Evolutionary conservation across 176 grass and related monocot genomes (phyloP).

Genomic region (Lolium perenne): DNA sequence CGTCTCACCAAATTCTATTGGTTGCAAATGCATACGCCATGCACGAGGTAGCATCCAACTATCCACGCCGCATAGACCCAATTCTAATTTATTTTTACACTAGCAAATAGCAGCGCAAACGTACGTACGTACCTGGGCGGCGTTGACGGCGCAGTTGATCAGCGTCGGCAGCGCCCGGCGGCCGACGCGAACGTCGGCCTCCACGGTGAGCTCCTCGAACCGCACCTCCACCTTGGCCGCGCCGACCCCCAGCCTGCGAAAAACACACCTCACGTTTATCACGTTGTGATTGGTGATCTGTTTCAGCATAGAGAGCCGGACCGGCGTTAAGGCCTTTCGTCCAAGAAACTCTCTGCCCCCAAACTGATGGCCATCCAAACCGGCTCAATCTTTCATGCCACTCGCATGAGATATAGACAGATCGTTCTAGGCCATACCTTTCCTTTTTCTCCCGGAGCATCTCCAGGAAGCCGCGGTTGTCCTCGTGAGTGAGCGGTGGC

Average conservation of each 20-base stretch:
- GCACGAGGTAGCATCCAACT: neutral
- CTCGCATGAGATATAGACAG: neutral
- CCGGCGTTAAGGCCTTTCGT: neutral
- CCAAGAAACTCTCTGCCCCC: neutral
- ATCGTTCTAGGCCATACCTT: constrained; percentile 41
- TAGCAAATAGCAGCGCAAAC: neutral
- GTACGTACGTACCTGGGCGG: constrained; percentile 46
- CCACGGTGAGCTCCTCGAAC: constrained; percentile 68
- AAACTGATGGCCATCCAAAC: neutral
- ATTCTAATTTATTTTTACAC: too few relatives aligned
- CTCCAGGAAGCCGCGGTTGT: constrained; percentile 75
- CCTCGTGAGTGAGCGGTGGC: constrained; percentile 74
- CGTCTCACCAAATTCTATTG: constrained; percentile 18
- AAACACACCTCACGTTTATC: neutral
- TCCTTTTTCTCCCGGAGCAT: constrained; percentile 72
- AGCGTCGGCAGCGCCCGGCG: constrained; percentile 70
- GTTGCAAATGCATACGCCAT: constrained; percentile 16
- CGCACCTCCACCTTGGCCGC: constrained; percentile 67
- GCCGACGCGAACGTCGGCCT: constrained; percentile 62
- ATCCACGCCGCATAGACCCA: neutral
- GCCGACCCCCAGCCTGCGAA: constrained; percentile 54
- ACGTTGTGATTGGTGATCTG: too few relatives aligned
- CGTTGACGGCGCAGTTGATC: constrained; percentile 68
- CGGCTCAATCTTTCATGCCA: neutral
- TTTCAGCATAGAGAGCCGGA: too few relatives aligned